Evolutionary conservation across 768 basidiomycete genomes (phyloP), one percentile per base, ranked within the genome.

Genomic region (Galerina marginata): DNA sequence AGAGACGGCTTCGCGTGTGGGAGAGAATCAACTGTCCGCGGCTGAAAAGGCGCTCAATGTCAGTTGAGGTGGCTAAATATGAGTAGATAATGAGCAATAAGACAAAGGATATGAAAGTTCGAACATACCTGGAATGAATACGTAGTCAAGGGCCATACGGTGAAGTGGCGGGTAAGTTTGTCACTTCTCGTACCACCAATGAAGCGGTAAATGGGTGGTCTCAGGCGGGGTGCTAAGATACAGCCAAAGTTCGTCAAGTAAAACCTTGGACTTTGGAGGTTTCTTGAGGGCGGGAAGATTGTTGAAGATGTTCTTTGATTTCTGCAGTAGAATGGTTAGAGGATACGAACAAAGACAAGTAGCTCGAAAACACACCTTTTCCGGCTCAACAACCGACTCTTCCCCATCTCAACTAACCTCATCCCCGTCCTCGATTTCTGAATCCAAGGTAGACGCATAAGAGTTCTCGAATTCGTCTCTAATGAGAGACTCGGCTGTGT

Each of bases 251-350:
- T 77, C 67, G 15, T 66, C 64, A 10, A 67, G 36, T 5, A 67
- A 65, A 4, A 52, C 46, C 33, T n/a, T n/a, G n/a, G 58, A 6
- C n/a, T 49, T 36, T 6, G 60, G 63, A 42, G 64, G 52, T 5
- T 59, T 44, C 4, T 4, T 36, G 33, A 72, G 70, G 0, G 61
- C 50, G 2, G 71, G 69, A 2, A 76, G 63, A 25, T 67, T 29
- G 52, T 76, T 71, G 47, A 77, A 76, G 0, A 75, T 73, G 62
- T 75, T 75, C 14, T n/a, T n/a, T n/a, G n/a, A n/a, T n/a, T n/a
- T n/a, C n/a, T n/a, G n/a, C n/a, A n/a, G n/a, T n/a, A n/a, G n/a
- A n/a, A n/a, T n/a, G n/a, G n/a, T n/a, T n/a, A n/a, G n/a, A n/a
- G n/a, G n/a, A n/a, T n/a, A n/a, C n/a, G n/a, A n/a, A n/a, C n/a